phyloP scores from a whole-genome alignment of 164 flowering plant genomes.

The Piper betle region DNA sequence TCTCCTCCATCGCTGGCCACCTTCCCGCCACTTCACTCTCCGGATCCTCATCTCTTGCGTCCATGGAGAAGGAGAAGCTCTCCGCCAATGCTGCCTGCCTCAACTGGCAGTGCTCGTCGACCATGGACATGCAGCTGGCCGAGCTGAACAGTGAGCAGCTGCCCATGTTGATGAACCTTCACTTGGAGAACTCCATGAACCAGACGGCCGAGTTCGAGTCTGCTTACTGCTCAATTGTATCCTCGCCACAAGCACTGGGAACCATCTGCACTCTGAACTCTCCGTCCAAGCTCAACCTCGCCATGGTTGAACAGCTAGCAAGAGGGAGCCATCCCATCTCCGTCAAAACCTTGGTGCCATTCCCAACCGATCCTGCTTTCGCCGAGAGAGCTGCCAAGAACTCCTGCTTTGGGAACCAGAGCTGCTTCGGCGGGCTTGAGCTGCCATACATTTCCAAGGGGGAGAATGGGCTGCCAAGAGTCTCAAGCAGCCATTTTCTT shows the following conservation, averaged over 20 bases:
- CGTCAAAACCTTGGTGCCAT: conserved; percentile 28
- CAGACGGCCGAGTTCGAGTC: conserved; percentile 35
- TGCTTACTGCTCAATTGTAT: conserved; percentile 47
- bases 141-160: conserved; percentile 25
- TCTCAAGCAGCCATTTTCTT: conserved; percentile 44
- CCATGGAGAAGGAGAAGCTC: conserved; percentile 8
- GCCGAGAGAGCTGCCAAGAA: conserved; percentile 77
- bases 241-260: conserved; percentile 40
- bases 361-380: conserved; percentile 68
- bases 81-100: neutral
- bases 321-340: conserved; percentile 19
- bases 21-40: too few species aligned
- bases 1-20: too few species aligned
- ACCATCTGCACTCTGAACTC: conserved; percentile 55
- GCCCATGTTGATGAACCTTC: conserved; percentile 26
- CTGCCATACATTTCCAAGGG: conserved; percentile 19
- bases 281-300: conserved; percentile 48
- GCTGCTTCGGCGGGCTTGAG: conserved; percentile 26
- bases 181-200: conserved; percentile 42
- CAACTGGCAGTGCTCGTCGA: conserved; percentile 21
- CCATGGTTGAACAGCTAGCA: conserved; percentile 26
- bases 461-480: conserved; percentile 38
- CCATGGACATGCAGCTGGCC: conserved; percentile 19
- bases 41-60: neutral
- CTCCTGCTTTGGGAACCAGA: conserved; percentile 54